Percentiles rank a stretch among this genome's conserved stretches.
Conservation (phyloP, 176 grass and related monocot species). For the Oryza australiensis region DNA sequence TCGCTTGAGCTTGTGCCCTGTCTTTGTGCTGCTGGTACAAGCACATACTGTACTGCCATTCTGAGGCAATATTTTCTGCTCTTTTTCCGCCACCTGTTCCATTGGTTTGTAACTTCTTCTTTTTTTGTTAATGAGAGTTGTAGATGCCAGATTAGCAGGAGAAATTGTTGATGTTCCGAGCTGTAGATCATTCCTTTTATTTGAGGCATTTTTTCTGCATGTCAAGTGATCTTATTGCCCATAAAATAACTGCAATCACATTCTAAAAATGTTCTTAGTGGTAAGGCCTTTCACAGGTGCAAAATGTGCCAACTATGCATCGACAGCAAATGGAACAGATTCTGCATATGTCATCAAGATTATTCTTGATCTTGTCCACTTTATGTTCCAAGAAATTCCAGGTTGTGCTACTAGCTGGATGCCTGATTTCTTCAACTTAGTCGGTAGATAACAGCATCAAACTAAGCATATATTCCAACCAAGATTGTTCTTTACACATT, state of each 20-base stretch:
- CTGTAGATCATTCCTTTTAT: conserved; percentile 33
- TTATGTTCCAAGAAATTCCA: conserved; percentile 8
- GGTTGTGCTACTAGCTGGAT: background rate
- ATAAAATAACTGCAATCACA: background rate
- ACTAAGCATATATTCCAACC: conserved; percentile 22
- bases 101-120: background rate
- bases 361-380: background rate
- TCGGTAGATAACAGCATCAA: conserved; percentile 10
- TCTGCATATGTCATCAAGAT: background rate
- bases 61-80: background rate
- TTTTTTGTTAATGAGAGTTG: background rate
- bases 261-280: background rate
- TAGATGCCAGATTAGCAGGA: background rate
- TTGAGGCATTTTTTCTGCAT: background rate
- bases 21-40: conserved; percentile 9
- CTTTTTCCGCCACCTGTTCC: background rate
- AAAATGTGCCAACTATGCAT: background rate
- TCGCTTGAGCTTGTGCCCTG: background rate
- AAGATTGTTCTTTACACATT: background rate
- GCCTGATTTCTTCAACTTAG: background rate
- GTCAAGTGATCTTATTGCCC: background rate
- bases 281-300: background rate
- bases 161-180: background rate
- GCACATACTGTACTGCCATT: background rate
- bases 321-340: background rate